Evolutionary conservation across 2,329 filamentous ascomycete species (phyloP).

Genomic region (Cordyceps cateniannulata): DNA sequence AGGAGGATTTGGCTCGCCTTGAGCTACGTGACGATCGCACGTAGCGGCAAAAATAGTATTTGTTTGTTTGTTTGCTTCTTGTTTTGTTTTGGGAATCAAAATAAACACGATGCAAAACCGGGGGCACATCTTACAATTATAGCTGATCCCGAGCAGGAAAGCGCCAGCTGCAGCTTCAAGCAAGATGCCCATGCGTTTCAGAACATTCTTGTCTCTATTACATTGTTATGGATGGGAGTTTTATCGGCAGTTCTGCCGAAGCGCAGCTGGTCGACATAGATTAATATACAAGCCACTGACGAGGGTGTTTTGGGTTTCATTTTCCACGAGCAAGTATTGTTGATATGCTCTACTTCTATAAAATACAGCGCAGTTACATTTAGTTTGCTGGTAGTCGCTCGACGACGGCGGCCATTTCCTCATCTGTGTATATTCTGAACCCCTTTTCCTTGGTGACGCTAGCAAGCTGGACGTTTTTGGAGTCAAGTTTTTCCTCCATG

Average conservation of each 20-base stretch:
- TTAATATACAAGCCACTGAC: slow-evolving; percentile 2
- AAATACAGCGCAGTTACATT: slow-evolving; percentile 15
- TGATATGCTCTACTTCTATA: slow-evolving; percentile 14
- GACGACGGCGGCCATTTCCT: slow-evolving; percentile 93
- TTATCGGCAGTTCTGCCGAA: not conserved
- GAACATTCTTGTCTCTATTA: not conserved
- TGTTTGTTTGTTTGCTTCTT: not conserved
- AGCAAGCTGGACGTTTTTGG: slow-evolving; percentile 97
- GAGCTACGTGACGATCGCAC: slow-evolving; percentile 40
- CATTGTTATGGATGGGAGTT: not conserved
- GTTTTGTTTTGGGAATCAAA: slow-evolving; percentile 1
- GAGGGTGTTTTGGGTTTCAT: not conserved
- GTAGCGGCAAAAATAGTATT: not conserved
- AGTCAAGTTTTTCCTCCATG: slow-evolving; percentile 99
- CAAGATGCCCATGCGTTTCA: not conserved
- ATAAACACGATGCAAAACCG: not conserved
- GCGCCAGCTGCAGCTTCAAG: not conserved
- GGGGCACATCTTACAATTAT: not conserved
- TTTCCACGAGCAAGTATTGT: slow-evolving; percentile 4
- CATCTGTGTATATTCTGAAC: slow-evolving; percentile 97
- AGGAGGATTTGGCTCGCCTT: slow-evolving; percentile 64
- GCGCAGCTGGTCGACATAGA: not conserved
- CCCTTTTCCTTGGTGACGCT: slow-evolving; percentile 97
- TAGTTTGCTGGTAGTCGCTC: slow-evolving; percentile 69
- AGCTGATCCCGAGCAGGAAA: not conserved